Percentiles rank a stretch among this genome's conserved stretches.
Evolutionary conservation across 2,329 filamentous ascomycete genomes (phyloP).

Genomic region (Fusarium sp.): DNA sequence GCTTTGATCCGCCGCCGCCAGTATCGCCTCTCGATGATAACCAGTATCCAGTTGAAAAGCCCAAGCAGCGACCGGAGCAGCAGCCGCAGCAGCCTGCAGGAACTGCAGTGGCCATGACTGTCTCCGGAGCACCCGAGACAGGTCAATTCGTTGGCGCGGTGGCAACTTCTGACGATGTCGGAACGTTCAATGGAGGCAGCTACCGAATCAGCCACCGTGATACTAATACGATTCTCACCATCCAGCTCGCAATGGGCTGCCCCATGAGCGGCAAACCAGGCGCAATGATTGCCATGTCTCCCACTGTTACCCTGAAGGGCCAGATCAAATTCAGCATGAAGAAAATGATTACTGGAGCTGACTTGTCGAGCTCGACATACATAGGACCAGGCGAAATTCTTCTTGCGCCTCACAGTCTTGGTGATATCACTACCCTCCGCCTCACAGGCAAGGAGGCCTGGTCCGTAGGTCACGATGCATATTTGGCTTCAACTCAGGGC

Average conservation of each 20-base stretch:
- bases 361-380: conserved; percentile 81
- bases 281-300: conserved; percentile 95
- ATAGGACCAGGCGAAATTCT: conserved; percentile 93
- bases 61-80: conserved; percentile 28
- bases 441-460: conserved; percentile 79
- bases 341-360: conserved; percentile 86
- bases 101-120: conserved; percentile 47
- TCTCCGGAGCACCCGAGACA: conserved; percentile 55
- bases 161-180: conserved; percentile 81
- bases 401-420: conserved; percentile 81
- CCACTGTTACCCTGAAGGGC: conserved; percentile 85
- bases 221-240: conserved; percentile 86
- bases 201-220: conserved; percentile 94
- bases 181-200: conserved; percentile 96
- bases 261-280: conserved; percentile 85
- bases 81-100: conserved; percentile 41
- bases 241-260: conserved; percentile 90
- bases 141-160: conserved; percentile 71
- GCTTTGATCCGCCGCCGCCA: conserved; percentile 45
- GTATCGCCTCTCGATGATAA: conserved; percentile 34
- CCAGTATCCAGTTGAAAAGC: conserved; percentile 48
- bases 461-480: conserved; percentile 88
- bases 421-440: conserved; percentile 85
- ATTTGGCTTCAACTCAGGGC: conserved; percentile 86
- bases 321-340: conserved; percentile 87